phyloP scores from a whole-genome alignment of 108 stramenopile species.

The Cyclotella choctawhatcheeana region DNA sequence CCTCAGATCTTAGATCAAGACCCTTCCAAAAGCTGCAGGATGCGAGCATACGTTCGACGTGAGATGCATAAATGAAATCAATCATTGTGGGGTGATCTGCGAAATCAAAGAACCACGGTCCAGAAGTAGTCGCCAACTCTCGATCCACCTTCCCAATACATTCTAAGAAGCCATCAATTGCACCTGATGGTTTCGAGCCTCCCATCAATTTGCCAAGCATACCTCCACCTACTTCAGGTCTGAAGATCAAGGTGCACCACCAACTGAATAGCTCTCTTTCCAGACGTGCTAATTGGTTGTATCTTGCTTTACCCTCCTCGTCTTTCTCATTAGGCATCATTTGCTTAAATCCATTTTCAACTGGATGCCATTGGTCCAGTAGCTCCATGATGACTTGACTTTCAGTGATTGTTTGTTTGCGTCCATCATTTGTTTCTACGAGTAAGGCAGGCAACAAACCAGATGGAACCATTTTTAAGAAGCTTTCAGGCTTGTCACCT shows the following conservation, averaged over 20 bases:
- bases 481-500: constrained; percentile 87
- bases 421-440: constrained; percentile 68
- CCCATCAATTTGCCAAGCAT: constrained; percentile 58
- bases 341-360: constrained; percentile 68
- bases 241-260: constrained; percentile 92
- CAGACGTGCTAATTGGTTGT: constrained; percentile 68
- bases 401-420: constrained; percentile 81
- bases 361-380: constrained; percentile 80
- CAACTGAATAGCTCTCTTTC: constrained; percentile 92
- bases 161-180: constrained; percentile 82
- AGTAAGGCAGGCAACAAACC: constrained; percentile 91
- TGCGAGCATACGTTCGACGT: constrained; percentile 92
- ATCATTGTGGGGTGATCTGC: constrained; percentile 89
- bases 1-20: constrained; percentile 67
- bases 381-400: constrained; percentile 91
- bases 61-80: constrained; percentile 90
- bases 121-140: constrained; percentile 66
- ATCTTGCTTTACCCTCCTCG: constrained; percentile 41
- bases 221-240: constrained; percentile 68
- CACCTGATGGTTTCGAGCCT: constrained; percentile 61
- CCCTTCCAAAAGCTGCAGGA: constrained; percentile 93
- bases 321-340: constrained; percentile 79
- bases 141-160: constrained; percentile 80
- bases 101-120: constrained; percentile 93
- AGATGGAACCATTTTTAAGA: constrained; percentile 83